A percentile compares a stretch with the other conserved stretches of the same genome.
Conservation (phyloP, 306 rosid genomes). For the Ceratonia siliqua region DNA sequence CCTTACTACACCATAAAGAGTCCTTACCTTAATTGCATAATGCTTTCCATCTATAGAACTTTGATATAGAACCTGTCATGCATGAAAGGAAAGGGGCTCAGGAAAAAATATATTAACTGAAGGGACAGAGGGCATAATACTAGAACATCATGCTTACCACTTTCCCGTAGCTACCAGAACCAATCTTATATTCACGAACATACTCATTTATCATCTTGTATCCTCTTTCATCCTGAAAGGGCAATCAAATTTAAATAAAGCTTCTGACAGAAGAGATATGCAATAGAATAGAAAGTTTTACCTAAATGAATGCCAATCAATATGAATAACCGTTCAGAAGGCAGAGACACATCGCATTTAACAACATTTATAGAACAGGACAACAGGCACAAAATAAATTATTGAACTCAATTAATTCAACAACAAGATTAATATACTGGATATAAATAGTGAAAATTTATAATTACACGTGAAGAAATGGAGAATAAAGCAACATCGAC, state of each 20-base stretch:
- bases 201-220: constrained; percentile 88
- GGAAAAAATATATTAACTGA: constrained; percentile 13
- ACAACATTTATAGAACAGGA: background rate
- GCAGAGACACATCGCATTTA: background rate
- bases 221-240: constrained; percentile 82
- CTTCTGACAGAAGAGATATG: background rate
- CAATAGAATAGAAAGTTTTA: background rate
- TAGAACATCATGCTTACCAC: constrained; percentile 62
- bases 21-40: constrained; percentile 85
- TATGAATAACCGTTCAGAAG: constrained; percentile 27
- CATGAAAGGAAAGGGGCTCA: constrained; percentile 36
- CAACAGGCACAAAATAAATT: background rate
- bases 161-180: constrained; percentile 97
- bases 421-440: background rate
- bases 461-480: background rate
- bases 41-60: constrained; percentile 71
- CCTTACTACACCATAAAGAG: background rate
- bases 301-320: background rate
- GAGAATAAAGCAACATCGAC: background rate
- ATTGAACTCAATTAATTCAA: background rate
- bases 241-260: background rate
- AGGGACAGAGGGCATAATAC: constrained; percentile 15
- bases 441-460: background rate
- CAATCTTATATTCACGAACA: constrained; percentile 85
- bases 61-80: constrained; percentile 74